Percentiles rank a stretch among this genome's conserved stretches.
phyloP scores from a whole-genome alignment of 2,329 filamentous ascomycete species.

The Epichloe festucae region DNA sequence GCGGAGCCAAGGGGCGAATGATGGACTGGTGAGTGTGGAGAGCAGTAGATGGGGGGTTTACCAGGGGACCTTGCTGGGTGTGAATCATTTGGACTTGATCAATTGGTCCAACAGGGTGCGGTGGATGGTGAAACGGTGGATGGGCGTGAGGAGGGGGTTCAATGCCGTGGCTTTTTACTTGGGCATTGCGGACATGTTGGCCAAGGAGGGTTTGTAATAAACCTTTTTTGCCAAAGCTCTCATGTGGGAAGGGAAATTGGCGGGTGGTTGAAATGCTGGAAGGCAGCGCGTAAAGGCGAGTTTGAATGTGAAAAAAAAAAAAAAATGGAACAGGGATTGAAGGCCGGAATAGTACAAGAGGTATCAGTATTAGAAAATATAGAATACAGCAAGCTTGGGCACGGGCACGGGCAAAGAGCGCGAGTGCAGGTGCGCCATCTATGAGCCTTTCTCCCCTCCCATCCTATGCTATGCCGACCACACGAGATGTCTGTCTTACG shows the following conservation, averaged over 20 bases:
- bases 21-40: conserved; percentile 53
- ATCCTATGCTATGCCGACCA: not conserved
- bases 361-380: conserved; percentile 12
- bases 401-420: conserved; percentile 7
- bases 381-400: conserved; percentile 13
- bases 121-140: conserved; percentile 38
- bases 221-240: not conserved
- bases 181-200: conserved; percentile 55
- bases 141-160: conserved; percentile 44
- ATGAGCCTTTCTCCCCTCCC: not conserved
- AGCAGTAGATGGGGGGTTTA: conserved; percentile 49
- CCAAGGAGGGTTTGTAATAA: conserved; percentile 44
- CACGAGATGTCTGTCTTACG: not conserved
- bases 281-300: no score
- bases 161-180: conserved; percentile 57
- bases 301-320: no score
- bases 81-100: conserved; percentile 52
- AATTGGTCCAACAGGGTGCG: conserved; percentile 53
- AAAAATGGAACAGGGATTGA: not conserved
- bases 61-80: conserved; percentile 47
- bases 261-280: no score
- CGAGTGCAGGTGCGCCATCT: conserved; percentile 7
- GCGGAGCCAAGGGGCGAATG: conserved; percentile 44
- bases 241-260: no score
- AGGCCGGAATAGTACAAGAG: conserved; percentile 1